Conservation (phyloP, 352 stramenopile species). For the Pythium scleroteichum region DNA sequence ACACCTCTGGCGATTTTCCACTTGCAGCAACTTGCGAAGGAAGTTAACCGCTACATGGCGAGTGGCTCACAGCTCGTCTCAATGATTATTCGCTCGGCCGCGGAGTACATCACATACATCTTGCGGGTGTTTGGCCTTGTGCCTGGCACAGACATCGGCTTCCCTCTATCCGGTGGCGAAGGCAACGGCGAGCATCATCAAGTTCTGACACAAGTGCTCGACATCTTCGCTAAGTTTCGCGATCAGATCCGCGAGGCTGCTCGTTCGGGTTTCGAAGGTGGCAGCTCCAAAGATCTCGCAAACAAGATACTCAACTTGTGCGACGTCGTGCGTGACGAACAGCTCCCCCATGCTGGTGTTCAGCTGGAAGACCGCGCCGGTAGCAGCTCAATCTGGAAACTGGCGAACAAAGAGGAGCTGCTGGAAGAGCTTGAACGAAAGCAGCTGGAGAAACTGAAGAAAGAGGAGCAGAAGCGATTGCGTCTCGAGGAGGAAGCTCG, state of each 20-base stretch:
- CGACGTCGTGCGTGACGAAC: constrained; percentile 88
- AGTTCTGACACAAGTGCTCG: constrained; percentile 84
- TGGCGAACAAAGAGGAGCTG: constrained; percentile 88
- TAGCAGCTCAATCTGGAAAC: constrained; percentile 85
- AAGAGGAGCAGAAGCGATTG: constrained; percentile 79
- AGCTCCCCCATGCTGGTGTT: constrained; percentile 86
- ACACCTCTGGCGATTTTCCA: constrained; percentile 80
- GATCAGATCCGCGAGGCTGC: constrained; percentile 77
- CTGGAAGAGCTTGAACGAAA: constrained; percentile 82
- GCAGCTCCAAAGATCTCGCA: constrained; percentile 56
- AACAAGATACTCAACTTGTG: constrained; percentile 78
- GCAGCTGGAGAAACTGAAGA: constrained; percentile 69
- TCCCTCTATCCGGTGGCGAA: constrained; percentile 49
- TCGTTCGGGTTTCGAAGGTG: constrained; percentile 46
- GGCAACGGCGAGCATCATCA: constrained; percentile 68
- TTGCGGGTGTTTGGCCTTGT: constrained; percentile 83
- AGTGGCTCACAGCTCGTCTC: constrained; percentile 60
- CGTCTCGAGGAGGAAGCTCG: constrained; percentile 68
- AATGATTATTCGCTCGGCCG: constrained; percentile 79
- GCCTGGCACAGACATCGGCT: constrained; percentile 78
- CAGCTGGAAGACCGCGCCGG: constrained; percentile 83
- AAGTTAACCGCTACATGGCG: constrained; percentile 84
- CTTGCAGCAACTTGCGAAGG: constrained; percentile 80
- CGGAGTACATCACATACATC: constrained; percentile 90
- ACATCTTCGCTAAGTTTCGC: constrained; percentile 90